Evolutionary conservation across 2,329 filamentous ascomycete genomes (phyloP).

Genomic region (Epicoccum nigrum): DNA sequence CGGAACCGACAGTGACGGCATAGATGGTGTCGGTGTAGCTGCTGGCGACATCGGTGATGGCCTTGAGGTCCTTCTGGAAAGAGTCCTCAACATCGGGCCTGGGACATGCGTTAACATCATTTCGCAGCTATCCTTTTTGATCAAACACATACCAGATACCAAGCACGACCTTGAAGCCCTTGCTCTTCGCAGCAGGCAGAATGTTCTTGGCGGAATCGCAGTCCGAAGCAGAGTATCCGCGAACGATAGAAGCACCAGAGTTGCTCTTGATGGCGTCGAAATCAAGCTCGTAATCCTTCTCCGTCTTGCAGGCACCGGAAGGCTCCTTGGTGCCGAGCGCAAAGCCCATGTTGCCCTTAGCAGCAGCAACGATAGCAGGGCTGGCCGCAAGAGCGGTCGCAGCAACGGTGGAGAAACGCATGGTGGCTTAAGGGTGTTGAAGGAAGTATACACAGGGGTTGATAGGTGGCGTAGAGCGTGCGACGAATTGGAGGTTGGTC

Average conservation of each 20-base stretch:
- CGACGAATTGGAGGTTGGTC: background rate
- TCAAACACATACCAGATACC: constrained; percentile 66
- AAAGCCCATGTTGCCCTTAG: constrained; percentile 65
- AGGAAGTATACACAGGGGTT: constrained; percentile 2
- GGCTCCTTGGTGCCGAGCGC: constrained; percentile 69
- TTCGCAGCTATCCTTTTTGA: background rate
- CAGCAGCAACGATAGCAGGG: constrained; percentile 57
- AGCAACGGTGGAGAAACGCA: constrained; percentile 46
- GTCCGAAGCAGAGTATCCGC: constrained; percentile 70
- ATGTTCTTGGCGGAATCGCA: constrained; percentile 69
- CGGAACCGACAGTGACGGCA: constrained; percentile 73
- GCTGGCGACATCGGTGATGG: constrained; percentile 57
- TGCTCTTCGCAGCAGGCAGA: constrained; percentile 68
- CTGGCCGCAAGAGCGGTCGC: constrained; percentile 43
- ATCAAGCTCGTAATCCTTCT: constrained; percentile 68
- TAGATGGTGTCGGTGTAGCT: constrained; percentile 65
- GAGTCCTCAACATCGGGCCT: constrained; percentile 69
- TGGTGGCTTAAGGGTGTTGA: constrained; percentile 19
- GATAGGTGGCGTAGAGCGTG: constrained; percentile 5
- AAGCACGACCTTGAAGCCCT: constrained; percentile 71
- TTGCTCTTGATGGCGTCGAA: constrained; percentile 64
- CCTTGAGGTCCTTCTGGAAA: constrained; percentile 65
- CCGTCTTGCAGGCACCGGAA: constrained; percentile 65
- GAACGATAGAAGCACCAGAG: constrained; percentile 62
- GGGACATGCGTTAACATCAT: constrained; percentile 1